Conservation (phyloP, 2,329 filamentous ascomycete species). For the Rhexocercosporidium sp. region DNA sequence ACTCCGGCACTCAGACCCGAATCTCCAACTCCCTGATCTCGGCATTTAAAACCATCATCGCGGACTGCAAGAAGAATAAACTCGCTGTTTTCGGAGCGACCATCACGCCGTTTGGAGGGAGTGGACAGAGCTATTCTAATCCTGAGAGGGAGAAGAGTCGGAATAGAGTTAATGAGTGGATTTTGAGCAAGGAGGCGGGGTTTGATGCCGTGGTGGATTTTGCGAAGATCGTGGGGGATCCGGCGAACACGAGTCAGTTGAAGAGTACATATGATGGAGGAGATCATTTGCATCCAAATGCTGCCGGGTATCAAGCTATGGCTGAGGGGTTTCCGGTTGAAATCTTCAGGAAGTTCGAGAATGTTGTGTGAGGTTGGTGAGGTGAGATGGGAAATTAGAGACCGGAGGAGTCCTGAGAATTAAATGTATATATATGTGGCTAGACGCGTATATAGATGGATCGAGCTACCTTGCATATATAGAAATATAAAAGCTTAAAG, state of each 20-base stretch:
- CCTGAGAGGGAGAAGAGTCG: constrained; percentile 60
- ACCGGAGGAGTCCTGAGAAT: no score
- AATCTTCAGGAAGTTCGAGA: constrained; percentile 47
- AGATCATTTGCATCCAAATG: constrained; percentile 68
- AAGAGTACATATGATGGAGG: constrained; percentile 60
- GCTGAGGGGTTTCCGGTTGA: constrained; percentile 62
- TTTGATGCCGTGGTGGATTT: constrained; percentile 70
- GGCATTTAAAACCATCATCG: constrained; percentile 62
- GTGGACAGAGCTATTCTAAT: constrained; percentile 59
- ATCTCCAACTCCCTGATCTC: constrained; percentile 57
- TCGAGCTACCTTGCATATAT: no score
- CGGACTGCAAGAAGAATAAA: constrained; percentile 57
- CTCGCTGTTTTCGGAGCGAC: constrained; percentile 66
- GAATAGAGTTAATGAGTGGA: constrained; percentile 64
- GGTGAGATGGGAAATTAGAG: no score
- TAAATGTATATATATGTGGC: no score
- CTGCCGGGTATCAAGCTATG: constrained; percentile 61
- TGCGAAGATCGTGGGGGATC: constrained; percentile 59
- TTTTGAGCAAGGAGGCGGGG: constrained; percentile 53
- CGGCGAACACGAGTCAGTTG: constrained; percentile 53
- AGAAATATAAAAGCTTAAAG: no score
- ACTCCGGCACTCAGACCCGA: constrained; percentile 51
- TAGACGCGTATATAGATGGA: no score
- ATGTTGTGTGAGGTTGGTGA: not conserved
- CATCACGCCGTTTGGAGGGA: constrained; percentile 65